Percentiles rank a stretch among this genome's conserved stretches.
phyloP scores from a whole-genome alignment of 2,329 filamentous ascomycete species.

The Xylariaceae sp. region DNA sequence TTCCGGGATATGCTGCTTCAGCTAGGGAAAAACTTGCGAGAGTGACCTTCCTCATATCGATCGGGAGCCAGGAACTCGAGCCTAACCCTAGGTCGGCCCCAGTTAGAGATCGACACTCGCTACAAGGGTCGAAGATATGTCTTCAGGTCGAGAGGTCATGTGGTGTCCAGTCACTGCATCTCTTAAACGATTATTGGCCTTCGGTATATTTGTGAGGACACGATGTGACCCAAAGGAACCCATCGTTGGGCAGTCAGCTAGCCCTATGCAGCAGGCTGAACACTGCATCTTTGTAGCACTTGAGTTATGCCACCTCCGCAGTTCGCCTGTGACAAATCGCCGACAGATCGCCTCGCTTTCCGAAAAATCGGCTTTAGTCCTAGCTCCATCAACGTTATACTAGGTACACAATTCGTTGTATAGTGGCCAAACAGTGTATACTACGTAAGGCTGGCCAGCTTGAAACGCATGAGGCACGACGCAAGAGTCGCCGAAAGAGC shows the following conservation, averaged over 20 bases:
- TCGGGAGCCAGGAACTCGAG: too few relatives aligned
- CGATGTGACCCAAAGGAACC: conserved; percentile 22
- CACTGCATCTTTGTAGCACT: background rate
- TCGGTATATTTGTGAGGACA: conserved; percentile 8
- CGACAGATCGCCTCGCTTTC: conserved; percentile 19
- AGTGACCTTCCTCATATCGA: conserved; percentile 18
- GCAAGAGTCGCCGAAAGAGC: background rate
- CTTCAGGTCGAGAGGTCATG: conserved; percentile 13
- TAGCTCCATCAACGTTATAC: background rate
- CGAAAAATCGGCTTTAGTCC: conserved; percentile 8
- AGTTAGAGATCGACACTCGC: background rate
- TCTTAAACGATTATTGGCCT: conserved; percentile 6
- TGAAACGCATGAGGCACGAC: conserved; percentile 7
- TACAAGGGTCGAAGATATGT: conserved; percentile 11
- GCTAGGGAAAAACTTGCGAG: conserved; percentile 11
- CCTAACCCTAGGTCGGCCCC: background rate
- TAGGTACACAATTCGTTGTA: background rate
- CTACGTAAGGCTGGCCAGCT: background rate
- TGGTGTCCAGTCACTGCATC: conserved; percentile 5
- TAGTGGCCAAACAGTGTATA: background rate
- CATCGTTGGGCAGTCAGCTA: conserved; percentile 11
- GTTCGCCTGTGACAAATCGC: conserved; percentile 7
- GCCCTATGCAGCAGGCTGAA: conserved; percentile 19
- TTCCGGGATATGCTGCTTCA: conserved; percentile 12
- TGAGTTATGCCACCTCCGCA: conserved; percentile 3